Evolutionary conservation across 2,329 filamentous ascomycete species (phyloP), one percentile per base, ranked within the genome.

Genomic region (Fusarium virguliforme): DNA sequence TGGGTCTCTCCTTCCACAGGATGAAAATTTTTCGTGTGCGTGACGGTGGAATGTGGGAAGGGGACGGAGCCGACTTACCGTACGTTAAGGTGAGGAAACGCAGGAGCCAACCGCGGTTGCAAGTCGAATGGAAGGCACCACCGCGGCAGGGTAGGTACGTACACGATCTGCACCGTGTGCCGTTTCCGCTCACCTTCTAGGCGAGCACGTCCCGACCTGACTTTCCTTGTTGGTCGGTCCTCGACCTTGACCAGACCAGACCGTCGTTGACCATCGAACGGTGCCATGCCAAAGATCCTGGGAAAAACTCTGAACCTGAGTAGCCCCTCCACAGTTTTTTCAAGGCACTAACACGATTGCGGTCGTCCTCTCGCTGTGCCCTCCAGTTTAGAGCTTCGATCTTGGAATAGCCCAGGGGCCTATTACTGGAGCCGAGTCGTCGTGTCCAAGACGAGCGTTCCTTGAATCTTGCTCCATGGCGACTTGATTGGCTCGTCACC

Each of bases 271-370:
- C 43, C 56, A 18, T 41, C 41, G 56, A 59, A 59, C 30, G 32
- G 41, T 59, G 15, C 50, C 30, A 61, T 69, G 51, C 58, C 32
- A 57, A 54, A 48, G 22, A 60, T 72, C 69, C 69, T 72, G 62
- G 69, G 51, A 72, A 72, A 72, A 72, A 60, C 69, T 72, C 69
- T 72, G 69, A 64, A 58, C 38, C 10, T 51, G n/a, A 51, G 38
- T 62, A 55, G 37, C 68, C 60, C 61, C 15, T 61, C 40, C 48
- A 68, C 38, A 65, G 15, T 15, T 34, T 48, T 18, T 46, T 24
- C 40, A 34, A 18, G 59, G 48, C 40, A 54, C 69, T 71, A 71
- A 24, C 6, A 54, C 59, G 40, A 38, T 58, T 60, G 38, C 13
- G 62, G 50, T 61, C n/a, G 22, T 43, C 8, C 24, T 51, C 57